Evolutionary conservation across 2,329 filamentous ascomycete species (phyloP).

Genomic region (Fusarium metavorans): DNA sequence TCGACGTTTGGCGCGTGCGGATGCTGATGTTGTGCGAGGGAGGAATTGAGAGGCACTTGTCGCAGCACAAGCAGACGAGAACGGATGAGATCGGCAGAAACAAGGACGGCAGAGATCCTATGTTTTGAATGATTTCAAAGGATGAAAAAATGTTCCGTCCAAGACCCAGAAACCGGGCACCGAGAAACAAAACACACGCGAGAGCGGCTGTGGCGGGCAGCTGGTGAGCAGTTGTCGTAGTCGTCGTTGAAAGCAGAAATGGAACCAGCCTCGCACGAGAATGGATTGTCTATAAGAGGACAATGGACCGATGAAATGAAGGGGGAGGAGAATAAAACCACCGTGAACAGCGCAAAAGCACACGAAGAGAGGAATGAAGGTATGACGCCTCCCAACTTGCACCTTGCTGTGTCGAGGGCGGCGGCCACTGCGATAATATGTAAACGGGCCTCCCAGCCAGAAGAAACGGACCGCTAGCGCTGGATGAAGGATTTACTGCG

Average conservation of each 20-base stretch:
- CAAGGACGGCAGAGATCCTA: constrained; percentile 11
- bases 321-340: constrained; percentile 9
- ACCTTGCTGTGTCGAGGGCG: constrained; percentile 25
- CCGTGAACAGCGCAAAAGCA: constrained; percentile 26
- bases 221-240: constrained; percentile 24
- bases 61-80: constrained; percentile 17
- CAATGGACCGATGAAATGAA: constrained; percentile 8
- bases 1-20: constrained; percentile 36
- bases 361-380: constrained; percentile 32
- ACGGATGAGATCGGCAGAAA: constrained; percentile 28
- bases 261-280: constrained; percentile 32
- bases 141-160: neutral
- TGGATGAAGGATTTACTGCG: constrained; percentile 9
- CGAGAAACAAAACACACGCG: constrained; percentile 13
- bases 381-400: constrained; percentile 14
- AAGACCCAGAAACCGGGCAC: constrained; percentile 11
- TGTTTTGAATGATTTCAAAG: constrained; percentile 39
- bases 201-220: constrained; percentile 12
- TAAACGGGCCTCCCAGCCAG: constrained; percentile 13
- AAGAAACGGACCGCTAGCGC: constrained; percentile 9
- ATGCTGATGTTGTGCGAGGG: constrained; percentile 3
- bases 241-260: neutral
- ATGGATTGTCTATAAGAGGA: constrained; percentile 27
- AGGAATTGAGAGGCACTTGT: constrained; percentile 27
- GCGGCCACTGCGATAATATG: constrained; percentile 43